Base-by-base conservation (phyloP, 108 stramenopile species). In the Aurantiochytrium sp. region DNA sequence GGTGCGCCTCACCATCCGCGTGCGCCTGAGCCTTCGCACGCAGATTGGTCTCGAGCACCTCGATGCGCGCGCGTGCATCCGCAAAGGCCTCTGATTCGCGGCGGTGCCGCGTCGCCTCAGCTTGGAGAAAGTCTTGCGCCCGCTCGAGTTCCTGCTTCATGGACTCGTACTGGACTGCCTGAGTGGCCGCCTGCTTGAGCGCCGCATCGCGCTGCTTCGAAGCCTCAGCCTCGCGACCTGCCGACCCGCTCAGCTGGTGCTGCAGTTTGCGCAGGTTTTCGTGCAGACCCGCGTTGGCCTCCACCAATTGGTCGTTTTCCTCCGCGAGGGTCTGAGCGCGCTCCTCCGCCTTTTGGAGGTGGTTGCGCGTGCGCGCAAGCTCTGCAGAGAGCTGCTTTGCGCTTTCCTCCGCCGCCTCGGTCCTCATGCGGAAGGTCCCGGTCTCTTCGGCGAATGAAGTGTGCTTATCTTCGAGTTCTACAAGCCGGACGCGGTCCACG, bases 301-400 rank as follows among this genome's bases (percentile, higher is more conserved):
- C 73, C 17, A 81, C 73, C 6, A 81, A 24, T 42, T 81, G 73
- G 45, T 81, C 42, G 45, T 81, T 81, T 24, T 81, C 73, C 30
- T 81, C 73, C n/a, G 39, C 39, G 12, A 81, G 73, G 32, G 73
- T n/a, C 12, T 81, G 21, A 6, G 39, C 73, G 19, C 45, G 21
- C 3, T 81, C 73, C 32, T 81, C 19, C 17, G 73, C 4, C 30
- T 81, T 81, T 81, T 81, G 73, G 1, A 81, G 4, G 12, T 48
- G 45, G 3, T 81, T 81, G n/a, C 73, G 39, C 39, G 73, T 48
- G 2, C 45, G 73, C 50, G 73, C 73, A 37, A 81, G 73, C 73
- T 81, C 73, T 41, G 24, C 73, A 4, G 6, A 12, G 12, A 81
- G 0, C 39, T 81, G 73, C 39, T 48, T 48, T 0, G 39, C 42